Base-by-base conservation (phyloP, 2,329 filamentous ascomycete species). In the Akanthomyces muscarius region DNA sequence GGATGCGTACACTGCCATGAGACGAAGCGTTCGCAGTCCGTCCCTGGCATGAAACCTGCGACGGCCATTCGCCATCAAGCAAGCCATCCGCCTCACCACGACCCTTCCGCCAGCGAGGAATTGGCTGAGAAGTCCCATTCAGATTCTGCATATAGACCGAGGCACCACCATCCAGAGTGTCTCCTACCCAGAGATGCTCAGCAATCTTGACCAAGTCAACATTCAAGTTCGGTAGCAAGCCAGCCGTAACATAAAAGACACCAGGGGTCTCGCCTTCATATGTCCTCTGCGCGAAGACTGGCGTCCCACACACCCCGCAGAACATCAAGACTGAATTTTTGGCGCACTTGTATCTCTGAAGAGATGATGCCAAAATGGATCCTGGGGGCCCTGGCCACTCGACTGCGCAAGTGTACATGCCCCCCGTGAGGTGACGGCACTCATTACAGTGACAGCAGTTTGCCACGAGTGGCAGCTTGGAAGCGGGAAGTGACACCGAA, bases 101-200 rank as follows among this genome's bases (percentile, higher is more conserved):
- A 0, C 65, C 56, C 0, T 64, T 71, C 13, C 61, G 65, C 76
- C 74, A 78, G 0, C 70, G 63, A 8, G 66, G 67, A 1, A 69
- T 60, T 4, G 38, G 63, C 10, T 41, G 56, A 0, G 72, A 74
- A 50, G 74, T 70, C 0, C 66, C 61, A 47, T 79, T 77, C 0
- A 70, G 59, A 7, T 71, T 66, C 28, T 71, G 72, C 5, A 83
- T 67, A 80, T 80, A 85, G 1, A 75, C 68, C 2, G 76, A 76
- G 1, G 81, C 75, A 0, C 84, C 83, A 2, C 83, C 83, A 67
- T 86, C 83, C 1, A 74, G 33, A 0, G 83, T 85, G 62, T 85
- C 81, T 1, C 70, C 75, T 0, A 84, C 72, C 63, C 77, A 83
- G 3, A 80, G 76, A 61, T 83, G 78, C 1, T 74, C 64, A 0